Evolutionary conservation across 2,329 filamentous ascomycete genomes (phyloP).

Genomic region (Sordariomycetes sp.): DNA sequence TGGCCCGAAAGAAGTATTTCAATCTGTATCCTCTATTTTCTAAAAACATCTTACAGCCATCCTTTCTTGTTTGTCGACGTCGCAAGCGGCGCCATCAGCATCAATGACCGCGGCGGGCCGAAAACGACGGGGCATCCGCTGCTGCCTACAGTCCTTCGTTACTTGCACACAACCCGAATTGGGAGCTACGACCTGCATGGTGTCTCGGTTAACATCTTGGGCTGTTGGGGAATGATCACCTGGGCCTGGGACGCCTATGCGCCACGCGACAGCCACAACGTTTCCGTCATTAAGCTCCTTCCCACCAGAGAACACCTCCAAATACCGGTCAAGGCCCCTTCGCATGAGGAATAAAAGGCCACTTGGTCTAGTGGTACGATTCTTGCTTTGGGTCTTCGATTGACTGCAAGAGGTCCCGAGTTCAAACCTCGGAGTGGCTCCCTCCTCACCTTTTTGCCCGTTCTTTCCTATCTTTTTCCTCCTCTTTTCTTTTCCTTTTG

Average conservation of each 20-base stretch:
- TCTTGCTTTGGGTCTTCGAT: neutral
- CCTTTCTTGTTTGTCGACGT: neutral
- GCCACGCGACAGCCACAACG: too few species aligned
- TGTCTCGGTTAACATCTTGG: too few species aligned
- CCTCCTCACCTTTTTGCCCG: neutral
- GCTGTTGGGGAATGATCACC: too few species aligned
- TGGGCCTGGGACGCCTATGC: too few species aligned
- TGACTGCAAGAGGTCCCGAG: conserved; percentile 3
- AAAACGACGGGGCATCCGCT: too few species aligned
- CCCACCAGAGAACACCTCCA: neutral
- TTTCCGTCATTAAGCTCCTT: neutral
- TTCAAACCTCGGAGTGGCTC: conserved; percentile 4
- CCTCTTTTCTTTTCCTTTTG: too few species aligned
- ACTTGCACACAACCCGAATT: too few species aligned
- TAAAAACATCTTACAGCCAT: too few species aligned
- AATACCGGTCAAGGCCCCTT: neutral
- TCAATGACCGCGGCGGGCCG: neutral
- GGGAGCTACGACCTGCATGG: too few species aligned
- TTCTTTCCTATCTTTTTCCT: too few species aligned
- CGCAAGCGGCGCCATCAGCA: neutral
- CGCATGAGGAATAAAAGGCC: neutral
- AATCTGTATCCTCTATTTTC: too few species aligned
- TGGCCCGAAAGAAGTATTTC: neutral
- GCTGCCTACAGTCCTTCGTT: too few species aligned
- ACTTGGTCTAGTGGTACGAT: conserved; percentile 5